Evolutionary conservation across 192 early-diverging fungal genomes (phyloP).

Genomic region (Podochytrium sp.): DNA sequence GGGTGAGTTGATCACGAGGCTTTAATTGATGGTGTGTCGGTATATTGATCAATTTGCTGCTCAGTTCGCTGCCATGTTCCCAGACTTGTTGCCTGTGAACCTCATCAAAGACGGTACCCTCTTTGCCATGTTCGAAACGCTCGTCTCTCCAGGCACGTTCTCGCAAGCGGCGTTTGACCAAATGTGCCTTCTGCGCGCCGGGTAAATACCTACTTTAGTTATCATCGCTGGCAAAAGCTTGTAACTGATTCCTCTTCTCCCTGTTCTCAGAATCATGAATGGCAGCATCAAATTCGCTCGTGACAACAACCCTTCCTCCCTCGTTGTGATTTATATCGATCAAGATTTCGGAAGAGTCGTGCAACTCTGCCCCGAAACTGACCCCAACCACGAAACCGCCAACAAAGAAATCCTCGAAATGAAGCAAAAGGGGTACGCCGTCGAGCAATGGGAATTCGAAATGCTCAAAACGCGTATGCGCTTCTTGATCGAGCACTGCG

Average conservation of each 20-base stretch:
- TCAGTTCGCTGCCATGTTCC: conserved; percentile 4
- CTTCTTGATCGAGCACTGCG: background rate
- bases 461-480: background rate
- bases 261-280: background rate
- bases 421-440: background rate
- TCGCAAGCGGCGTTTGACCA: background rate
- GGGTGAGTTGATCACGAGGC: background rate
- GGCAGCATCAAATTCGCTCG: background rate
- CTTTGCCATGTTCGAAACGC: background rate
- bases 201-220: background rate
- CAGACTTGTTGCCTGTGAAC: background rate
- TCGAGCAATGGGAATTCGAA: background rate
- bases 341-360: background rate
- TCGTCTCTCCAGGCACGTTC: background rate
- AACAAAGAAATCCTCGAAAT: background rate
- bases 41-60: background rate
- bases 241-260: too few species aligned
- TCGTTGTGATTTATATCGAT: background rate
- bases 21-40: background rate
- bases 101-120: background rate
- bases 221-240: background rate
- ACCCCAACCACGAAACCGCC: background rate
- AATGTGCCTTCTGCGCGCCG: background rate
- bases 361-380: background rate
- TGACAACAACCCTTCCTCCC: background rate